Evolutionary conservation across 352 stramenopile genomes (phyloP).

Genomic region (Phytophthora litchii): DNA sequence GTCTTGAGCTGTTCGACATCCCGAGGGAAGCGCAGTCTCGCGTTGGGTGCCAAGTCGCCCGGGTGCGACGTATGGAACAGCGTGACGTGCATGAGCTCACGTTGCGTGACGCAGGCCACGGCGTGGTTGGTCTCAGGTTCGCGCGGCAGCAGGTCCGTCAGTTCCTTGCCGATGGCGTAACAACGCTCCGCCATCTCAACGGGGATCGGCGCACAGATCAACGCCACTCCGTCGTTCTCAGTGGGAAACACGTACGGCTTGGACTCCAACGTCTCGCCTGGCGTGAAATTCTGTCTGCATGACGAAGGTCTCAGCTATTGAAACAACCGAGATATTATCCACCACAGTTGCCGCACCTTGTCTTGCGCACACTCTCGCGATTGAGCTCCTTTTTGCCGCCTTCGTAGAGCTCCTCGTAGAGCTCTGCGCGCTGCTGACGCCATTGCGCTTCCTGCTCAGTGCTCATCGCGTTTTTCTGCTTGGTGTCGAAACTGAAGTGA

Average conservation of each 20-base stretch:
- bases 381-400: constrained; percentile 44
- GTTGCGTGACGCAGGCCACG: constrained; percentile 63
- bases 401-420: constrained; percentile 47
- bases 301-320: background rate
- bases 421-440: constrained; percentile 40
- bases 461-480: constrained; percentile 35
- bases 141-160: constrained; percentile 52
- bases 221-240: constrained; percentile 48
- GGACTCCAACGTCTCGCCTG: constrained; percentile 42
- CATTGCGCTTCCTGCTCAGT: constrained; percentile 46
- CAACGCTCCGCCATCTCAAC: constrained; percentile 41
- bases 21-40: constrained; percentile 36
- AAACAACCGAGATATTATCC: background rate
- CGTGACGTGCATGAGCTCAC: constrained; percentile 79
- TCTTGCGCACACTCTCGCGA: constrained; percentile 40
- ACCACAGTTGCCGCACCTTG: constrained; percentile 31
- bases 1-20: constrained; percentile 51
- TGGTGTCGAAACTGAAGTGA: constrained; percentile 31
- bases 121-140: constrained; percentile 36
- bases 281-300: constrained; percentile 41
- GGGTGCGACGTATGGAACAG: constrained; percentile 83
- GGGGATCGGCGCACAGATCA: constrained; percentile 58
- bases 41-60: constrained; percentile 51
- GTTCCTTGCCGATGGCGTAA: constrained; percentile 44
- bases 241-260: constrained; percentile 57